Conservation (phyloP, 306 rosid genomes). For the Hippophae rhamnoides region DNA sequence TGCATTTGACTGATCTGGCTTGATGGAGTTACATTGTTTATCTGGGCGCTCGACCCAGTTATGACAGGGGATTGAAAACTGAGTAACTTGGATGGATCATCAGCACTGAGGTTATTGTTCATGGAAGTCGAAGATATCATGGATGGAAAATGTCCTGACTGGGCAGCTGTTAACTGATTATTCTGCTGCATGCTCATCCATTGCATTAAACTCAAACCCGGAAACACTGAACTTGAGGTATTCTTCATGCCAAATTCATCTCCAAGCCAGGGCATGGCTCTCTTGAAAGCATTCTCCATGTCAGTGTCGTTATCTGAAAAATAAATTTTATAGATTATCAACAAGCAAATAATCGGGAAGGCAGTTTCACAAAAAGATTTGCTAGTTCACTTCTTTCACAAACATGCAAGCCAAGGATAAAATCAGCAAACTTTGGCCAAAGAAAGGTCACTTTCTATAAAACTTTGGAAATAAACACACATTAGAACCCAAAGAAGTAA, state of each 20-base stretch:
- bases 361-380: neutral
- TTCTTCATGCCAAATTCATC: constrained; percentile 90
- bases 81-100: constrained; percentile 87
- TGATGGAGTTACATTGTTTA: constrained; percentile 54
- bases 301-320: constrained; percentile 82
- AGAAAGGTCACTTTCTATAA: neutral
- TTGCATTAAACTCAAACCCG: constrained; percentile 89
- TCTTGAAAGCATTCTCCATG: constrained; percentile 77
- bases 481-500: too few species aligned
- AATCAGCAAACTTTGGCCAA: neutral
- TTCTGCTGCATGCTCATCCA: constrained; percentile 99
- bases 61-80: constrained; percentile 64
- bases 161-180: constrained; percentile 66
- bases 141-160: constrained; percentile 67
- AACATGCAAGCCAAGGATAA: constrained; percentile 7
- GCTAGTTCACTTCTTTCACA: too few species aligned
- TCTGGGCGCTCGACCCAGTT: constrained; percentile 48
- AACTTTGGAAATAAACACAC: neutral
- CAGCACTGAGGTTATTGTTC: constrained; percentile 50
- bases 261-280: constrained; percentile 98
- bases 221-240: constrained; percentile 56
- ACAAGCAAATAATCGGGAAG: neutral
- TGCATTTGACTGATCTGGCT: constrained; percentile 62
- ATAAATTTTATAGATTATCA: constrained; percentile 19
- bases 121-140: constrained; percentile 51